Conservation (phyloP, 225 moss, liverwort and hornwort species). For the Physcomitrellopsis africana region DNA sequence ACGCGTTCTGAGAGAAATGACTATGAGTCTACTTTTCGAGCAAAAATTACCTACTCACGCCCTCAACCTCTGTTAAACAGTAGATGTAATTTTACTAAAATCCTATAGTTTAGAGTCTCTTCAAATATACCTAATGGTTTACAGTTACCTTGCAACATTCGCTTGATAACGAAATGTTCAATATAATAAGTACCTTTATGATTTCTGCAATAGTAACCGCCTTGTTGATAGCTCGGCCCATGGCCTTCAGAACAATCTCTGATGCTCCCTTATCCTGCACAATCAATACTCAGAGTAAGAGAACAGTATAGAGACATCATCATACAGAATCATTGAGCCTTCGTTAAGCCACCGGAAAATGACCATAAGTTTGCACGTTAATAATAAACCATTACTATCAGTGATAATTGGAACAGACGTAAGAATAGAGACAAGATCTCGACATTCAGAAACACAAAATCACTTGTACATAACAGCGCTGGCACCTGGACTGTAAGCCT, state of each 20-base stretch:
- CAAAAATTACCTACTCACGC: too few species aligned
- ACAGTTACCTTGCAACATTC: background rate
- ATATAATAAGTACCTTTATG: conserved; percentile 67
- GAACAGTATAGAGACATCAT: background rate
- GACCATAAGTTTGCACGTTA: background rate
- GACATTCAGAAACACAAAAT: background rate
- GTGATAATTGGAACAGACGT: background rate
- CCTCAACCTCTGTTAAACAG: too few species aligned
- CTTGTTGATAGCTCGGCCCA: conserved; percentile 99
- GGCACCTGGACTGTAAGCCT: too few species aligned
- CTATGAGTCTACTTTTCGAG: too few species aligned
- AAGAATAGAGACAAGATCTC: background rate
- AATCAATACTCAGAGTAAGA: conserved; percentile 13
- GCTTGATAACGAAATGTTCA: background rate
- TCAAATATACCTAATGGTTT: background rate
- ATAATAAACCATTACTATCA: background rate
- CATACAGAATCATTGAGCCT: background rate
- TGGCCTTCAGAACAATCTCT: conserved; percentile 97
- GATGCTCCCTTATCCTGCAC: conserved; percentile 92
- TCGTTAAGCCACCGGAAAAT: background rate
- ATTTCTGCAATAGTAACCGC: conserved; percentile 99
- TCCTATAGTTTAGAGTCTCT: too few species aligned
- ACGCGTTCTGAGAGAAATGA: too few species aligned
- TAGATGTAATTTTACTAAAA: too few species aligned
- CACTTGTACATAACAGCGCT: background rate